These are phyloP conservation scores for Cercospora nicotianae DNA, from an alignment of 2,329 filamentous ascomycete genomes.

Conservation along the genomic window DNA sequence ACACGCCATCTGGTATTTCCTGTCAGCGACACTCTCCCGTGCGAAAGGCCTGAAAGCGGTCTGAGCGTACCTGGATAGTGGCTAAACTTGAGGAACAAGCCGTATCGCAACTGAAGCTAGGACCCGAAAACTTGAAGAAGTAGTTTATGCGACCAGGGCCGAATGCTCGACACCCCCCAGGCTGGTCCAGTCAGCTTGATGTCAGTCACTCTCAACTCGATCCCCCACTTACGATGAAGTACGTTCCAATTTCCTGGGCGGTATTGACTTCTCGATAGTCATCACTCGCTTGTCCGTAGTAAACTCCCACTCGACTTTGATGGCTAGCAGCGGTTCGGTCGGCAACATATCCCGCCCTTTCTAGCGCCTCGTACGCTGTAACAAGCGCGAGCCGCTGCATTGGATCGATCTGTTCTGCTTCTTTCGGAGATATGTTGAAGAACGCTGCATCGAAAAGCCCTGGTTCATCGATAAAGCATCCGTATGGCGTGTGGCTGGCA, in stretches of 20 bases:
- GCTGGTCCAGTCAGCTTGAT: constrained; percentile 28
- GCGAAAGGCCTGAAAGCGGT: neutral
- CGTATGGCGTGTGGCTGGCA: constrained; percentile 73
- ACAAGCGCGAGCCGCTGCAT: constrained; percentile 75
- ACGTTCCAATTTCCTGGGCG: constrained; percentile 68
- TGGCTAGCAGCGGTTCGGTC: constrained; percentile 69
- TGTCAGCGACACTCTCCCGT: neutral
- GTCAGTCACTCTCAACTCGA: no score
- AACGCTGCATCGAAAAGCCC: constrained; percentile 79
- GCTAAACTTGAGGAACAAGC: constrained; percentile 36
- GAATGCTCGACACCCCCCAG: constrained; percentile 62
- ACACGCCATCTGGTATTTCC: constrained; percentile 19
- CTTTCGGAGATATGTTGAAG: constrained; percentile 83
- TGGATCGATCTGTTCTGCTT: constrained; percentile 77
- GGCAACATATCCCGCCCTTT: constrained; percentile 75
- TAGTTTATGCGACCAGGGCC: constrained; percentile 69
- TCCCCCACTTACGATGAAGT: constrained; percentile 53
- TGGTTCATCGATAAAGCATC: constrained; percentile 73
- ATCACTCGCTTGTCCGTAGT: constrained; percentile 73
- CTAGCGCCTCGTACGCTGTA: constrained; percentile 77
- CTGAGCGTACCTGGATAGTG: constrained; percentile 21
- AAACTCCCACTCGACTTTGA: constrained; percentile 66
- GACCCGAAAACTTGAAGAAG: constrained; percentile 54
- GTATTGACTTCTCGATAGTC: constrained; percentile 77
- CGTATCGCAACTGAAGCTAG: constrained; percentile 34